Conservation (phyloP, 805 yeast species). For the Metschnikowia reukaufii region DNA sequence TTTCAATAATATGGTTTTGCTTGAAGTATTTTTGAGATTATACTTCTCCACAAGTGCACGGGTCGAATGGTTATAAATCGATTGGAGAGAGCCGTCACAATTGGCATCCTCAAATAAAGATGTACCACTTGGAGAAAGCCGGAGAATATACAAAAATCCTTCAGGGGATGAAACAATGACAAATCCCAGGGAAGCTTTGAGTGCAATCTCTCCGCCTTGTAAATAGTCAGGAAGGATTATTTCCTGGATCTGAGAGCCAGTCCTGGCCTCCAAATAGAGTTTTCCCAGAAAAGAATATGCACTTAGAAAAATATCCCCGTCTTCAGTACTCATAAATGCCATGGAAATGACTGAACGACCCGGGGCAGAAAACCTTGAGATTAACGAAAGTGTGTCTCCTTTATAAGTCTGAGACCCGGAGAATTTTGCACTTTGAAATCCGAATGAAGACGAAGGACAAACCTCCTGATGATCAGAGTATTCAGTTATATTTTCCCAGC, state of each 20-base stretch:
- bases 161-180: slow-evolving; percentile 10
- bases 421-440: neutral
- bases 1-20: slow-evolving; percentile 22
- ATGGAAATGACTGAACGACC: slow-evolving; percentile 15
- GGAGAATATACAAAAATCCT: slow-evolving; percentile 15
- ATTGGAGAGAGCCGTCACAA: slow-evolving; percentile 21
- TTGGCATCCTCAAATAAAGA: slow-evolving; percentile 4
- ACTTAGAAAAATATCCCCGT: slow-evolving; percentile 9
- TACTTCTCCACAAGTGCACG: slow-evolving; percentile 10
- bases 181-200: slow-evolving; percentile 14
- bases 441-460: neutral
- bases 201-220: slow-evolving; percentile 4
- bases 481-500: slow-evolving; percentile 21
- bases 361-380: slow-evolving; percentile 6
- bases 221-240: slow-evolving; percentile 3
- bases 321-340: slow-evolving; percentile 8
- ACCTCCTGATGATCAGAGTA: slow-evolving; percentile 1
- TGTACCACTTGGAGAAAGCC: slow-evolving; percentile 1
- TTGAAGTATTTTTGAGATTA: slow-evolving; percentile 4
- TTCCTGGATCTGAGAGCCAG: neutral
- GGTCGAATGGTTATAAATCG: slow-evolving; percentile 9
- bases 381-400: slow-evolving; percentile 14
- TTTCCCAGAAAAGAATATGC: neutral
- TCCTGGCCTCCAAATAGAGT: slow-evolving; percentile 7
- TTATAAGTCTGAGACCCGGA: slow-evolving; percentile 4